Evolutionary conservation across 208 protist genomes (phyloP), one percentile per base, ranked within the genome.

Genomic region (Leishmania turanica): DNA sequence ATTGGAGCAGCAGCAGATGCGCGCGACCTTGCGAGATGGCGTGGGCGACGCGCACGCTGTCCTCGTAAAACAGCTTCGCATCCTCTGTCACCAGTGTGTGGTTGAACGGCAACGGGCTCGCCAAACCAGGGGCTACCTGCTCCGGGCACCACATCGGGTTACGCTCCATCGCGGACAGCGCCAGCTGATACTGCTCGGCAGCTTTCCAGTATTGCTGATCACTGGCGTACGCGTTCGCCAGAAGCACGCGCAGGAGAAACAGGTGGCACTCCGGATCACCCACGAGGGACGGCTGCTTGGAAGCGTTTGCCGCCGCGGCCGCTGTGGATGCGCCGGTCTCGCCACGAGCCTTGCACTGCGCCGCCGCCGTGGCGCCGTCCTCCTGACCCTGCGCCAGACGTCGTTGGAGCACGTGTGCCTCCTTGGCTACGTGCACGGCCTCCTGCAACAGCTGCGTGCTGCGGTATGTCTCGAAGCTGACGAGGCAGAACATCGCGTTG

Each of bases 401-500:
- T 49, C 37, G 75, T 51, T 73, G 60, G 15, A 82, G 80, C 58
- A 27, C 51, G 58, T 71, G 79, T 27, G 79, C 76, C 19, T 78
- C 60, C 60, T 75, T 69, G 40, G 88, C 69, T 49, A 92, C 81
- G 37, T 76, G 73, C 49, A 94, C 74, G 58, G 90, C 90, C 84
- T 93, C 75, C 49, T 72, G 76, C 51, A 95, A 74, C 31, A 92
- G 79, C 75, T 85, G 75, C 77, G 87, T 79, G 54, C 90, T 88
- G 31, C 85, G 80, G 58, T 83, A 76, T 6, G 85, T 69, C 68
- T 92, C 89, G 64, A 88, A 89, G 80, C 90, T 90, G 42, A 92
- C 79, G 49, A 95, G 85, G 76, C 91, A 93, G 66, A 95, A 93
- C n/a, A 88, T 85, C 19, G 90, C 93, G 73, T 92, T 93, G 87